These are phyloP conservation scores for Diaporthe citrichinensis DNA, from an alignment of 2,329 filamentous ascomycete species.

Conservation along the genomic window DNA sequence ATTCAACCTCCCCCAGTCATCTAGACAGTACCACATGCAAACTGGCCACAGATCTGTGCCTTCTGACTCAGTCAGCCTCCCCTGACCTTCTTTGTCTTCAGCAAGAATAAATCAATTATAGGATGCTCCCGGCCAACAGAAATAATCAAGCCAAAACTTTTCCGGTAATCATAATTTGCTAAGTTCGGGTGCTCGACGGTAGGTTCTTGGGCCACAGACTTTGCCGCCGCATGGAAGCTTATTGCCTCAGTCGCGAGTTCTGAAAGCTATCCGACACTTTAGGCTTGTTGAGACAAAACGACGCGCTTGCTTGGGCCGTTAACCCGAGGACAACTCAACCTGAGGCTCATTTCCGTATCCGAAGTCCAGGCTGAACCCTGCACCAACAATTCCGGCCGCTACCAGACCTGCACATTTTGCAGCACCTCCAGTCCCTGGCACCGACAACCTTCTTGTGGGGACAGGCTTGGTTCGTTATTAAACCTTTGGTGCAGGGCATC, in stretches of 20 bases:
- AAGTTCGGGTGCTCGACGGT: neutral
- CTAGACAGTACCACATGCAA: neutral
- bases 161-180: too few relatives aligned
- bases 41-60: neutral
- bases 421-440: slow-evolving; percentile 17
- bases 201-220: neutral
- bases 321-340: neutral
- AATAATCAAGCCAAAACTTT: neutral
- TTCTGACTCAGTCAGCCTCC: too few relatives aligned
- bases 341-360: slow-evolving; percentile 25
- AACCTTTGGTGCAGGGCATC: slow-evolving; percentile 13
- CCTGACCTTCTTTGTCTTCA: neutral
- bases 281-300: neutral
- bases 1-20: neutral
- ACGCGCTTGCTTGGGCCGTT: too few relatives aligned
- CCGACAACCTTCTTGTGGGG: neutral
- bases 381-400: slow-evolving; percentile 38
- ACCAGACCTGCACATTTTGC: slow-evolving; percentile 35
- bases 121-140: neutral
- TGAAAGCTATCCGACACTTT: neutral
- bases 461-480: slow-evolving; percentile 15
- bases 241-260: neutral
- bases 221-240: neutral
- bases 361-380: slow-evolving; percentile 29
- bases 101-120: neutral